These are phyloP conservation scores for Fusarium luffae DNA, from an alignment of 2,329 filamentous ascomycete species.

Conservation along the genomic window DNA sequence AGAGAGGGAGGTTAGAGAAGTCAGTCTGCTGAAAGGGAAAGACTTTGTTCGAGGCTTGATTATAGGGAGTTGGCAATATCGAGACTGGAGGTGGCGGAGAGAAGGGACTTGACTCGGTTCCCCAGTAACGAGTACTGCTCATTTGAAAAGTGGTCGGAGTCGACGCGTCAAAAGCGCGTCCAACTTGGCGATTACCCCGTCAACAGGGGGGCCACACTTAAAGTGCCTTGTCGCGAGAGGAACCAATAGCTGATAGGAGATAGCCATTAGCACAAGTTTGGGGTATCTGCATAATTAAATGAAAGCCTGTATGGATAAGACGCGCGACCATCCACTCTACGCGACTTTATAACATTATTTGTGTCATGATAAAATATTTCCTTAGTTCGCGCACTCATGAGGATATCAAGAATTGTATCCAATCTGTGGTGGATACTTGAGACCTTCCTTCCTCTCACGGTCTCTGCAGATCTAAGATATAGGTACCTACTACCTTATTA, in stretches of 20 bases:
- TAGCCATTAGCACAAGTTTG: neutral
- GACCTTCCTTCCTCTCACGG: neutral
- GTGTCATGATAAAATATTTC: neutral
- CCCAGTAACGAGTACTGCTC: slow-evolving; percentile 33
- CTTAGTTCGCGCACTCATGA: neutral
- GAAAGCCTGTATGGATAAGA: neutral
- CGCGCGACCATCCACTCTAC: slow-evolving; percentile 17
- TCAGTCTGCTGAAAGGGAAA: neutral
- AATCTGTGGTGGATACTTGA: neutral
- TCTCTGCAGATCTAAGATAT: neutral
- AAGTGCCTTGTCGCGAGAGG: slow-evolving; percentile 16
- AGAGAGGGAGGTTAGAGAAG: neutral
- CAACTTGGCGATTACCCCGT: slow-evolving; percentile 31
- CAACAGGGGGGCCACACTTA: slow-evolving; percentile 18
- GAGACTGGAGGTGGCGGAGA: slow-evolving; percentile 21
- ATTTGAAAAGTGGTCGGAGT: slow-evolving; percentile 37
- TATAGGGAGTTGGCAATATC: slow-evolving; percentile 16
- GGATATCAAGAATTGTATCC: neutral
- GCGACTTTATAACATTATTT: neutral
- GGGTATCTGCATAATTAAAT: neutral
- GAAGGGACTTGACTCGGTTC: slow-evolving; percentile 23
- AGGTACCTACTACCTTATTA: neutral
- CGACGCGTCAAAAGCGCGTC: slow-evolving; percentile 35
- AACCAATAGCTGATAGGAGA: slow-evolving; percentile 14
- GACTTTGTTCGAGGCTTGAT: neutral